These are phyloP conservation scores for Boletus rubescentipes DNA, from an alignment of 768 basidiomycete genomes.

Conservation along the genomic window DNA sequence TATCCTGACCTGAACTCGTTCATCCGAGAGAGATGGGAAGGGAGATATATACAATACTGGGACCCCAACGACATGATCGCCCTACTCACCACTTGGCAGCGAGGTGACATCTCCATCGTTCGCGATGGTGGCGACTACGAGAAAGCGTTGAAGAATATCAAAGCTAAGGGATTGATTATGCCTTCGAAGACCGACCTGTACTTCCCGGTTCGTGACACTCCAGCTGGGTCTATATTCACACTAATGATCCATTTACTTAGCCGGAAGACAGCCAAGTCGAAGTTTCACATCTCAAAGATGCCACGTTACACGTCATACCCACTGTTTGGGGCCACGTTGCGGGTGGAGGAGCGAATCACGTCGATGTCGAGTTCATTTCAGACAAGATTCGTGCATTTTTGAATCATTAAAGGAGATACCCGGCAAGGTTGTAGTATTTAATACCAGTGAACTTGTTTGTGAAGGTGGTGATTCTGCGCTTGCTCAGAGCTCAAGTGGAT, in stretches of 20 bases:
- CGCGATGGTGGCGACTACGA: slow-evolving; percentile 45
- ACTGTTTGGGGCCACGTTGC: slow-evolving; percentile 60
- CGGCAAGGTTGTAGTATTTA: not conserved
- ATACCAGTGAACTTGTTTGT: not conserved
- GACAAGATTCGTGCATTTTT: slow-evolving; percentile 44
- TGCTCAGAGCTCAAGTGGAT: not conserved
- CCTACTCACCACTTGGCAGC: slow-evolving; percentile 51
- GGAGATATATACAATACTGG: slow-evolving; percentile 42
- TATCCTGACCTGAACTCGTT: slow-evolving; percentile 50
- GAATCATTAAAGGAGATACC: slow-evolving; percentile 20
- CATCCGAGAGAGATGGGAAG: slow-evolving; percentile 52
- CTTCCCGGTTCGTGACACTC: slow-evolving; percentile 44
- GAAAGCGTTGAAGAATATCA: slow-evolving; percentile 42
- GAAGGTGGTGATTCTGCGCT: not conserved
- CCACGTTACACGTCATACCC: slow-evolving; percentile 51
- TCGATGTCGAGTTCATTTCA: slow-evolving; percentile 43
- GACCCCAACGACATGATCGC: slow-evolving; percentile 57
- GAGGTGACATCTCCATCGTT: slow-evolving; percentile 50
- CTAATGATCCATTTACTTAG: slow-evolving; percentile 29
- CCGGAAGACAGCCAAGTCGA: slow-evolving; percentile 58
- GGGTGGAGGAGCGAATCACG: slow-evolving; percentile 43
- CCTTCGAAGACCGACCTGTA: slow-evolving; percentile 61
- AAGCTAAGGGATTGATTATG: slow-evolving; percentile 56
- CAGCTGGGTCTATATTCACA: not conserved
- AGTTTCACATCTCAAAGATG: slow-evolving; percentile 40